Percentiles rank a stretch among this genome's conserved stretches.
phyloP scores from a whole-genome alignment of 805 yeast genomes.

The Candida caryicola region DNA sequence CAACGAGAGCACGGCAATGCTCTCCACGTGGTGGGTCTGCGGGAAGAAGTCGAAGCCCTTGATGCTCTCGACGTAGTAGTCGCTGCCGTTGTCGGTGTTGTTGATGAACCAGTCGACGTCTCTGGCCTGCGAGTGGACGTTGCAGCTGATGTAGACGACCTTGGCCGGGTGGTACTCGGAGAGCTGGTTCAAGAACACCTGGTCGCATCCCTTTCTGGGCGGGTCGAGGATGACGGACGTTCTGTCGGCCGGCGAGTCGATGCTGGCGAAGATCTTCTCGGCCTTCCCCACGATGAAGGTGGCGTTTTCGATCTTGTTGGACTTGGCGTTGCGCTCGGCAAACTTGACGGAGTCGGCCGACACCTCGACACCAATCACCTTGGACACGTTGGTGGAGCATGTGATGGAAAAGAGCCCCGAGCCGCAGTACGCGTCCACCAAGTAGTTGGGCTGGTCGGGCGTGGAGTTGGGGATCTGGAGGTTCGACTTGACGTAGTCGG shows the following conservation, averaged over 20 bases:
- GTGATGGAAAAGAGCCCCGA: slow-evolving; percentile 91
- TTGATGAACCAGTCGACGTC: slow-evolving; percentile 81
- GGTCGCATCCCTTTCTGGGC: slow-evolving; percentile 96
- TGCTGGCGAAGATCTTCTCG: slow-evolving; percentile 77
- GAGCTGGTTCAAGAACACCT: slow-evolving; percentile 78
- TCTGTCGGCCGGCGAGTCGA: slow-evolving; percentile 67
- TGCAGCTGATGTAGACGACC: slow-evolving; percentile 93
- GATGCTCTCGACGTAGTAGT: slow-evolving; percentile 73
- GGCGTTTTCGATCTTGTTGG: slow-evolving; percentile 75
- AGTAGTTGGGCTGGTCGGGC: slow-evolving; percentile 45
- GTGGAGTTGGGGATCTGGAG: slow-evolving; percentile 41
- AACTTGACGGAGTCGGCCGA: slow-evolving; percentile 87
- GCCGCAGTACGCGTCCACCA: slow-evolving; percentile 96
- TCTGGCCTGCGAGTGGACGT: slow-evolving; percentile 96
- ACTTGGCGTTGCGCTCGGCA: slow-evolving; percentile 76
- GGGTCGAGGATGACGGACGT: slow-evolving; percentile 95
- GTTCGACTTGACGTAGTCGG: slow-evolving; percentile 75
- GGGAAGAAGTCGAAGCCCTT: slow-evolving; percentile 97
- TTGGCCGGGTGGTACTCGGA: slow-evolving; percentile 79
- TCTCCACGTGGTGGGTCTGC: slow-evolving; percentile 89
- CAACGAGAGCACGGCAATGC: slow-evolving; percentile 65
- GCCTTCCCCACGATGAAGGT: slow-evolving; percentile 89
- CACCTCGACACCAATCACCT: slow-evolving; percentile 91
- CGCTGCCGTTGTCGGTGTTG: slow-evolving; percentile 57
- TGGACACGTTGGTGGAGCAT: slow-evolving; percentile 75